Evolutionary conservation across 805 yeast genomes (phyloP).

Genomic region (Candida peoriensis): DNA sequence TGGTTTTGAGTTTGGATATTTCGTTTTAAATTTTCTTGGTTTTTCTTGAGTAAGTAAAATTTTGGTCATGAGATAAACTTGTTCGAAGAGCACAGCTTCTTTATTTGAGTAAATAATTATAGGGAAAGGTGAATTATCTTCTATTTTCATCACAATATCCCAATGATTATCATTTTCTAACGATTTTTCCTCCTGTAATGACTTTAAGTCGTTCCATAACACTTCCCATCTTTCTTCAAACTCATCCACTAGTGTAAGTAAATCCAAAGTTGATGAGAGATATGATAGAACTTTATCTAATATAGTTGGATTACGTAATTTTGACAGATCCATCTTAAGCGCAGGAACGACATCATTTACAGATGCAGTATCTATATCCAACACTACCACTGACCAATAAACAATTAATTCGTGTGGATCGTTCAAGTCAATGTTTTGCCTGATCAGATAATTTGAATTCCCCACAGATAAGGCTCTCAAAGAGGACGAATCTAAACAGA

Average conservation of each 20-base stretch:
- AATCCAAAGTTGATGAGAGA: constrained; percentile 7
- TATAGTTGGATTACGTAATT: neutral
- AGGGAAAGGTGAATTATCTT: constrained; percentile 31
- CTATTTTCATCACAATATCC: constrained; percentile 14
- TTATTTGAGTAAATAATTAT: constrained; percentile 25
- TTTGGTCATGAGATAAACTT: constrained; percentile 28
- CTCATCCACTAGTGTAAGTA: constrained; percentile 4
- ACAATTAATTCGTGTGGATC: neutral
- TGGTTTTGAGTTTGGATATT: constrained; percentile 10
- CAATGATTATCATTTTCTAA: constrained; percentile 14
- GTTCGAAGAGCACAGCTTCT: constrained; percentile 28
- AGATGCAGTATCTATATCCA: neutral
- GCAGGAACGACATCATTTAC: neutral
- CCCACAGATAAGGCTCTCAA: too few relatives aligned
- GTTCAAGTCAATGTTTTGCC: neutral
- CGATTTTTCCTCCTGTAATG: neutral
- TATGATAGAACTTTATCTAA: constrained; percentile 3
- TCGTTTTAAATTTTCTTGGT: constrained; percentile 28
- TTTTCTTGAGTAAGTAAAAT: constrained; percentile 32
- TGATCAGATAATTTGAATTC: neutral
- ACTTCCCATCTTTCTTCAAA: constrained; percentile 33
- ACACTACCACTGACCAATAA: neutral
- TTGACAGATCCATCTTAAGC: neutral
- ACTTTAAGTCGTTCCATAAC: constrained; percentile 29
- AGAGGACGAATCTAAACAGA: too few relatives aligned